Conservation (phyloP, 345 rosid species). For the Combretum micranthum region DNA sequence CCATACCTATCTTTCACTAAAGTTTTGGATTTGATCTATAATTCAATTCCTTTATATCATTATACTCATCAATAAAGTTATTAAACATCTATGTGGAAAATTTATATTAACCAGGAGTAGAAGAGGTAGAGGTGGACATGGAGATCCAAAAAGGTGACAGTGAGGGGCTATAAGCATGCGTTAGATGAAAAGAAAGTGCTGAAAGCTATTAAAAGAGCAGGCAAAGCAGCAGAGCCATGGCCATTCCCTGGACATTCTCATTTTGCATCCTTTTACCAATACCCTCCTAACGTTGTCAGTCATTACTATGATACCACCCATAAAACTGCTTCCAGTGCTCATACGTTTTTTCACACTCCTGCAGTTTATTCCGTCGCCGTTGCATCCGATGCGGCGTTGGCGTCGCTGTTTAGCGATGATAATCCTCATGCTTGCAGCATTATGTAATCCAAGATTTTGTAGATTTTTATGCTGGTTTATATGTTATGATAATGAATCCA, state of each 20-base stretch:
- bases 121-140: constrained; percentile 88
- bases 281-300: constrained; percentile 63
- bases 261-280: constrained; percentile 72
- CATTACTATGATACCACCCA: constrained; percentile 66
- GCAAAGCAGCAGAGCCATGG: constrained; percentile 92
- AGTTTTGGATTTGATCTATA: no score
- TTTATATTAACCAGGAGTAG: constrained; percentile 40
- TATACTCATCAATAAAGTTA: neutral
- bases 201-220: constrained; percentile 59
- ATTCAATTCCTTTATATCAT: no score
- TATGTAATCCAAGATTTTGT: constrained; percentile 24
- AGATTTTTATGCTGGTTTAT: neutral
- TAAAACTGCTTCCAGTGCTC: constrained; percentile 36
- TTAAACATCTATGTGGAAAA: neutral
- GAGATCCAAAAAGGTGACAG: constrained; percentile 69
- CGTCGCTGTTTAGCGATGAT: constrained; percentile 84
- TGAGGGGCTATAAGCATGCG: constrained; percentile 49
- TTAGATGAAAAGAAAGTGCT: constrained; percentile 65
- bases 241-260: constrained; percentile 72
- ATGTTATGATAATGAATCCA: neutral
- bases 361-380: constrained; percentile 72
- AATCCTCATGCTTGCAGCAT: constrained; percentile 82
- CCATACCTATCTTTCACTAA: no score
- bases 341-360: constrained; percentile 77
- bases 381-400: constrained; percentile 75